Conservation (phyloP, 2,329 filamentous ascomycete genomes). For the Stylonectria norvegica region DNA sequence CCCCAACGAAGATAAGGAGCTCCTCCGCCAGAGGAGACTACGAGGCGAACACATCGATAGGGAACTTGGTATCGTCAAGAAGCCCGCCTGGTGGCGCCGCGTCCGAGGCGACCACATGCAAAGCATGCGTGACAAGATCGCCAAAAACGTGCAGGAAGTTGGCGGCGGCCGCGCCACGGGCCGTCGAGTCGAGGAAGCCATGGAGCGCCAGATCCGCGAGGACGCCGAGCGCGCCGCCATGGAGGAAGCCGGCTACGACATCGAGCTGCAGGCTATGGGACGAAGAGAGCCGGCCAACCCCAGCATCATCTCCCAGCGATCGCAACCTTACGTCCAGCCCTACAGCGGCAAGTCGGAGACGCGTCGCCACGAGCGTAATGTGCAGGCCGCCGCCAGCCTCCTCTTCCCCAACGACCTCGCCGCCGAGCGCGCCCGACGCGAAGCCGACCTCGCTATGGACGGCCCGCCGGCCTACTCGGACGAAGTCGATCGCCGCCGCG, state of each 20-base stretch:
- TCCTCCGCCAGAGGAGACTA: slow-evolving; percentile 60
- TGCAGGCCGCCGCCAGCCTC: slow-evolving; percentile 42
- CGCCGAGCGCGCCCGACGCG: slow-evolving; percentile 31
- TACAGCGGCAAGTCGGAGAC: slow-evolving; percentile 44
- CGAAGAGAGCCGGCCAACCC: slow-evolving; percentile 22
- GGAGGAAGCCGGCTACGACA: slow-evolving; percentile 30
- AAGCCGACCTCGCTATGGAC: slow-evolving; percentile 41
- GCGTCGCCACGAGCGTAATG: slow-evolving; percentile 42
- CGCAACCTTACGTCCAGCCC: slow-evolving; percentile 20
- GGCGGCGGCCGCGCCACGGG: slow-evolving; percentile 47
- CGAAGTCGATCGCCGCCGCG: slow-evolving; percentile 21
- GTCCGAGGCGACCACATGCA: slow-evolving; percentile 44
- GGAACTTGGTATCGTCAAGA: slow-evolving; percentile 58
- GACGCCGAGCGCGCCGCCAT: slow-evolving; percentile 30
- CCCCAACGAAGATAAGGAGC: slow-evolving; percentile 66
- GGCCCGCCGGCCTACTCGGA: slow-evolving; percentile 42
- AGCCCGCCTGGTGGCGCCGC: slow-evolving; percentile 65
- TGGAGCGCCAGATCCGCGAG: slow-evolving; percentile 35
- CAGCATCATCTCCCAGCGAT: slow-evolving; percentile 19
- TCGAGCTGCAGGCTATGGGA: slow-evolving; percentile 39
- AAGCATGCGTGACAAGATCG: slow-evolving; percentile 50
- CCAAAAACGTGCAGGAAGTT: slow-evolving; percentile 54
- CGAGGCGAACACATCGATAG: slow-evolving; percentile 55
- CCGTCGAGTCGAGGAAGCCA: slow-evolving; percentile 37
- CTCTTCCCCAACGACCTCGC: slow-evolving; percentile 46